Base-by-base conservation (phyloP, 768 basidiomycete species). In the Tulasnella sp. region DNA sequence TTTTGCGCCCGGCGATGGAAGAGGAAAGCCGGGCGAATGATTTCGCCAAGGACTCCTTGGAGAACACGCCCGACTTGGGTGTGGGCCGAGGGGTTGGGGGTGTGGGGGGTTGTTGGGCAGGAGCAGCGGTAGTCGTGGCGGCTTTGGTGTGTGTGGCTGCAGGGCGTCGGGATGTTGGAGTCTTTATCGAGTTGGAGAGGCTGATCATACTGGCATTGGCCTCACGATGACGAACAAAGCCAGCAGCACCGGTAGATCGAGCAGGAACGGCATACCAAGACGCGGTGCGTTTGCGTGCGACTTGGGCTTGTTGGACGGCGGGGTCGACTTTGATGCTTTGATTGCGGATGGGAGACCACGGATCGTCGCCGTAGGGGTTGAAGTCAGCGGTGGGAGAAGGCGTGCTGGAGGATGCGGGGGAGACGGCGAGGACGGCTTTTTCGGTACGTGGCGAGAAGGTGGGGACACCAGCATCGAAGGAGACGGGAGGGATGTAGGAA, bases 301-400 rank as follows among this genome's bases (percentile, higher is more conserved):
- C 21, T 31, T 48, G 9, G 54, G 40, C 2, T 15, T 27, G 25
- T 8, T 6, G 19, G 15, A 14, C 21, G 45, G 37, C 14, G 42
- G 36, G 6, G 17, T 57, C 42, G 29, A 57, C 54, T 45, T 46
- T 57, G 45, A 57, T 48, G 42, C 54, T 57, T 17, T 57, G 29
- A 36, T 57, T 57, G 1, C 17, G 42, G 15, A 45, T n/a, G n/a
- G 54, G 40, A 6, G 54, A 25, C 54, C 54, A 57, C 4, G 54
- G 54, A 31, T 57, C 54, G 21, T 46, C 17, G 14, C 21, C 32
- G 36, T 51, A 51, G 6, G 49, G 49, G 41, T 57, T 45, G 15
- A 32, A 21, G 3, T 31, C 42, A 11, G 40, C 17, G n/a, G n/a
- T 23, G 23, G 37, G 35, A 11, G 42, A 21, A 4, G 41, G 29